Evolutionary conservation across 805 yeast species (phyloP).

Genomic region (Yamadazyma paraphyllophila): DNA sequence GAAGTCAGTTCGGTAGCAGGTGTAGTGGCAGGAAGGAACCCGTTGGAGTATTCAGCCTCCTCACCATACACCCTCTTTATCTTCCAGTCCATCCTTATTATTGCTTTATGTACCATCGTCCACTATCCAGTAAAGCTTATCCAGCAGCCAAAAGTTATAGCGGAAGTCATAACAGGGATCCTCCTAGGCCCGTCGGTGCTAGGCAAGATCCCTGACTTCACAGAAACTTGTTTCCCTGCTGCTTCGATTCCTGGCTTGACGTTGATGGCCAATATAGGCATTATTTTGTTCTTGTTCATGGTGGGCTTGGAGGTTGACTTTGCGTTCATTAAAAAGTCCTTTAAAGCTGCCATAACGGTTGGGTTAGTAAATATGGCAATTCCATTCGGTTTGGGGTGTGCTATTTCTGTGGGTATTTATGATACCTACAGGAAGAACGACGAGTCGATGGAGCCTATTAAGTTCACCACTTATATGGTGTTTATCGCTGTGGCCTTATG

Average conservation of each 20-base stretch:
- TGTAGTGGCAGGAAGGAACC: slow-evolving; percentile 69
- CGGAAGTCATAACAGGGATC: slow-evolving; percentile 78
- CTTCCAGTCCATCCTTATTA: slow-evolving; percentile 65
- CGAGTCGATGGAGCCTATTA: slow-evolving; percentile 31
- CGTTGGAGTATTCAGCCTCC: slow-evolving; percentile 55
- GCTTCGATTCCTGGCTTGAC: slow-evolving; percentile 63
- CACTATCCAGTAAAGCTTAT: slow-evolving; percentile 59
- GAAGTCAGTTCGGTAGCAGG: slow-evolving; percentile 53
- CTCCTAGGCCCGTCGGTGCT: slow-evolving; percentile 72
- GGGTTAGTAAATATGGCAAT: slow-evolving; percentile 72
- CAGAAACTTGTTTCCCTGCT: slow-evolving; percentile 60
- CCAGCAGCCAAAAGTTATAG: slow-evolving; percentile 77
- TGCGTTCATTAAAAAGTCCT: slow-evolving; percentile 57
- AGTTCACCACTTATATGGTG: slow-evolving; percentile 74
- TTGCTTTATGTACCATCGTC: slow-evolving; percentile 56
- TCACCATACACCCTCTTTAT: slow-evolving; percentile 68
- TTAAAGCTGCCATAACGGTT: slow-evolving; percentile 61
- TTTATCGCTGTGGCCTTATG: slow-evolving; percentile 82
- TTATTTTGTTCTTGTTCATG: slow-evolving; percentile 69
- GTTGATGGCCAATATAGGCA: slow-evolving; percentile 70
- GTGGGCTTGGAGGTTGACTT: slow-evolving; percentile 80
- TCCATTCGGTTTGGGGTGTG: slow-evolving; percentile 79
- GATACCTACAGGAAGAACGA: slow-evolving; percentile 46
- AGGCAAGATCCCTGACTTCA: slow-evolving; percentile 69
- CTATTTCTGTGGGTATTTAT: slow-evolving; percentile 66